A percentile compares a stretch with the other conserved stretches of the same genome.
phyloP scores from a whole-genome alignment of 495 filamentous ascomycete genomes.

The Podospora pseudocomata region DNA sequence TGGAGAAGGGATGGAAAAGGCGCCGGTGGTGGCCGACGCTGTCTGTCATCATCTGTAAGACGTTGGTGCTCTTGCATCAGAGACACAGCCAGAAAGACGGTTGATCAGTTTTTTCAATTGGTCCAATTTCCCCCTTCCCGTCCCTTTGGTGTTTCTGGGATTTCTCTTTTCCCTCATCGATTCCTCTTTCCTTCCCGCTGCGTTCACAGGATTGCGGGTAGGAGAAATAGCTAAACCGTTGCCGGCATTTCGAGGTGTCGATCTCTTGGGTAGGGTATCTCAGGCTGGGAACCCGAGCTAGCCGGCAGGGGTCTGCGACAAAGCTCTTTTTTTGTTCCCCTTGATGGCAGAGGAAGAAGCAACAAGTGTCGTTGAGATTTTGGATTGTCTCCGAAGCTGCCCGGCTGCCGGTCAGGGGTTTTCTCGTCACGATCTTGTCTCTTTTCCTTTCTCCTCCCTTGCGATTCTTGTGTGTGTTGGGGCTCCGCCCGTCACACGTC shows the following conservation, averaged over 20 bases:
- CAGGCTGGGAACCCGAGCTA: neutral
- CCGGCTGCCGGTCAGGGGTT: conserved; percentile 10
- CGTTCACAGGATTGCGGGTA: neutral
- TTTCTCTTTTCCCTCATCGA: neutral
- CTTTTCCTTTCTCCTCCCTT: conserved; percentile 6
- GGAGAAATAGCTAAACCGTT: neutral
- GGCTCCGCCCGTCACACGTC: neutral
- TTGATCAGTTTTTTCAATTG: conserved; percentile 3
- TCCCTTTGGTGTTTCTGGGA: neutral
- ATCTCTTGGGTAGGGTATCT: conserved; percentile 8
- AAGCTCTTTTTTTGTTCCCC: neutral
- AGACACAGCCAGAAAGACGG: conserved; percentile 12
- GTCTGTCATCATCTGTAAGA: conserved; percentile 7
- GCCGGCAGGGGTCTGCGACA: conserved; percentile 10
- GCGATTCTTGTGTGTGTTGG: neutral
- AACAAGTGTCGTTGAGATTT: neutral
- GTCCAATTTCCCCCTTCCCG: neutral
- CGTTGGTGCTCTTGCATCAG: conserved; percentile 12
- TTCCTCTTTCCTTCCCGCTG: neutral
- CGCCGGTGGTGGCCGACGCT: conserved; percentile 5
- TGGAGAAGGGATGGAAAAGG: neutral
- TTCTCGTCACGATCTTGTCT: conserved; percentile 7
- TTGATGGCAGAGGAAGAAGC: conserved; percentile 1
- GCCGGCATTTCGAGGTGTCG: neutral
- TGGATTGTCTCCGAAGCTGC: conserved; percentile 3